Base-by-base conservation (phyloP, 768 basidiomycete genomes). In the Epithele typhae region DNA sequence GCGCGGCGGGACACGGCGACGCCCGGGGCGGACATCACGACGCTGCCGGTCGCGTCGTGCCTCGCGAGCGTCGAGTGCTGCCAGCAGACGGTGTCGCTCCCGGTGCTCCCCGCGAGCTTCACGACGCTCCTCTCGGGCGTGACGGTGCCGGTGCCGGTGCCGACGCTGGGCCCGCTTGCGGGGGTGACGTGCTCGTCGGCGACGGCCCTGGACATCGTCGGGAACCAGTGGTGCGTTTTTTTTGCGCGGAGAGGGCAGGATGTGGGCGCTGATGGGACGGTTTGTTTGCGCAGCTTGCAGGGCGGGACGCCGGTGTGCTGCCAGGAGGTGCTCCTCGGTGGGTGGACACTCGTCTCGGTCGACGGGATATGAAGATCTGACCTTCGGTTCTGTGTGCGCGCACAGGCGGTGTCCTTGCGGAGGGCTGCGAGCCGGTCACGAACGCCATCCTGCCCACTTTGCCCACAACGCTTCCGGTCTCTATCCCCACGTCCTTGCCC, bases 221-320 rank as follows among this genome's bases (percentile, higher is more conserved):
- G 24, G 8, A 48, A 47, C 37, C 37, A 52, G 34, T 52, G 51
- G 51, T 52, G 41, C 2, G 42, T 25, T 4, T 4, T 7, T 10
- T 7, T 11, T 4, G 1, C 3, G 3, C 12, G 3, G 35, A 15
- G 15, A 5, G 1, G 2, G 22, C 3, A 3, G 11, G 5, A 24
- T n/a, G 27, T 25, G 2, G 5, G 9, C 3, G 12, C 3, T 18
- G 9, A 36, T 7, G 8, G 27, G 14, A 7, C 8, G 14, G n/a
- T 15, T 40, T 22, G 23, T 14, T 18, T 25, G 36, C 15, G 10
- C 19, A 52, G 51, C 27, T 25, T 48, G 21, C 5, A 14, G 1
- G 51, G 51, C 11, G 51, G 51, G 0, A 52, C 45, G 2, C 36
- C 46, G 14, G 27, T 52, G n/a, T 52, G 51, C 42, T 52, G 51